Base-by-base conservation (phyloP, 2,329 filamentous ascomycete genomes). In the Lecanoromycetidae sp. region DNA sequence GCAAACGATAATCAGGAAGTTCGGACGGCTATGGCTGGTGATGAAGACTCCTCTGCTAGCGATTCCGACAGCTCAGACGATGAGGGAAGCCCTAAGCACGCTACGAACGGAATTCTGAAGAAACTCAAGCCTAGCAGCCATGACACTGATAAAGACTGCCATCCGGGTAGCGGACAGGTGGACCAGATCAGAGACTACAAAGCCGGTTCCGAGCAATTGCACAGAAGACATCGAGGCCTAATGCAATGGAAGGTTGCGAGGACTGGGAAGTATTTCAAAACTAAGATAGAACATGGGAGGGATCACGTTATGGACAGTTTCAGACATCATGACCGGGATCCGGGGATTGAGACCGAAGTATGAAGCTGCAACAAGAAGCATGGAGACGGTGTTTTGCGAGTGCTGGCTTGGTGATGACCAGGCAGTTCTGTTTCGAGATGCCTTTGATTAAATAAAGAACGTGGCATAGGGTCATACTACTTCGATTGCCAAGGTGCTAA, bases 221-320 rank as follows among this genome's bases (percentile, higher is more conserved):
- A 84, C 60, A 67, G 80, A 40, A 73, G 75, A 58, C 79, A 87
- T 57, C 66, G 79, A 19, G 82, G 82, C 0, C 58, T 82, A 33
- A 87, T 87, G 82, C 82, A 87, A 63, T 87, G 80, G 77, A 74
- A 72, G 57, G 61, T 73, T 57, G 73, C 70, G 17, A 68, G 68
- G 59, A 77, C 63, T 45, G 63, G 67, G 49, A 74, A 79, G 56
- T 75, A 73, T 61, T 69, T 80, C 49, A 75, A 77, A 57, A 74
- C 77, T 32, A 76, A 77, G 46, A 70, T 77, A 1, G 69, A 71
- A 50, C 64, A 71, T 23, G 66, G 74, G 3, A 69, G 69, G 55
- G 61, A 66, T 36, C 64, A 66, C 51, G 57, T 73, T 3, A 58
- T 59, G 32, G 61, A 64, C 3, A 30, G 70, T 17, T 77, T 84